Evolutionary conservation across 768 basidiomycete genomes (phyloP).

Genomic region (Harrya chromipes): DNA sequence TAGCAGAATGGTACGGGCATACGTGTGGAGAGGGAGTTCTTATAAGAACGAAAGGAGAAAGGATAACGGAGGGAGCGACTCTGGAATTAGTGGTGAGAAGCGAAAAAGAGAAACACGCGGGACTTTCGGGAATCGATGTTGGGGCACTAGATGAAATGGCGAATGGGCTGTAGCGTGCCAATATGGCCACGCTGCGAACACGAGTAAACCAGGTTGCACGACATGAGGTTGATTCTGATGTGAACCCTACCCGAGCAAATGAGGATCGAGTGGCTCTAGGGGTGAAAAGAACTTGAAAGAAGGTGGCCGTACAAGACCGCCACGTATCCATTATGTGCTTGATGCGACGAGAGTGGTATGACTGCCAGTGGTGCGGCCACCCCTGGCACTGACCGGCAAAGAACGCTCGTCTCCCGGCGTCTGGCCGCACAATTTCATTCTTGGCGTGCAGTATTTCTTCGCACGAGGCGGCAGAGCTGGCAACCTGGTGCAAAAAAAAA

Average conservation of each 20-base stretch:
- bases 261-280: constrained; percentile 37
- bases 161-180: constrained; percentile 28
- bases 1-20: constrained; percentile 28
- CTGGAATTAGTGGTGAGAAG: constrained; percentile 29
- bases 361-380: neutral
- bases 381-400: neutral
- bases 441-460: constrained; percentile 6
- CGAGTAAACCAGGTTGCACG: constrained; percentile 37
- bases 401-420: constrained; percentile 14
- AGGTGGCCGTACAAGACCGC: constrained; percentile 18
- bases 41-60: constrained; percentile 23
- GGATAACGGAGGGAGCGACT: constrained; percentile 24
- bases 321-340: constrained; percentile 16
- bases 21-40: constrained; percentile 17
- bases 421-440: constrained; percentile 7
- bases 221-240: constrained; percentile 37
- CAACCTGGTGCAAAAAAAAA: constrained; percentile 8
- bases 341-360: constrained; percentile 2
- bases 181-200: constrained; percentile 32
- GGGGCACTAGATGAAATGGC: constrained; percentile 25
- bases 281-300: constrained; percentile 24
- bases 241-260: constrained; percentile 33
- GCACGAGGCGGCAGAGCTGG: constrained; percentile 4
- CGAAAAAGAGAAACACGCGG: constrained; percentile 21
- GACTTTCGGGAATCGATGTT: constrained; percentile 25